Evolutionary conservation across 2,329 filamentous ascomycete species (phyloP).

Genomic region (Meredithiella fracta): DNA sequence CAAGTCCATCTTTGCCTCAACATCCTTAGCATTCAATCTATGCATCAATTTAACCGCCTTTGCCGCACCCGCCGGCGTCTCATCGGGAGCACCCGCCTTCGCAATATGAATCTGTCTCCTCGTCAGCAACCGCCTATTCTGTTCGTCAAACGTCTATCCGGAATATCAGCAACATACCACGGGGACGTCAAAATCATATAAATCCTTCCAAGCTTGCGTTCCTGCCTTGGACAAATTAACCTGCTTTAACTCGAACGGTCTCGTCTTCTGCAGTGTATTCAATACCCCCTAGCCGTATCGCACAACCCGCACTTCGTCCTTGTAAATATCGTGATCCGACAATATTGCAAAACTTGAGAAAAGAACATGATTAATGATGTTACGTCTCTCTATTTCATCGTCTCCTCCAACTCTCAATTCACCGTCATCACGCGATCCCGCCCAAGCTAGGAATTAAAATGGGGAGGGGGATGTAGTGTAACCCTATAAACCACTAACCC

Average conservation of each 20-base stretch:
- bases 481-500: not conserved
- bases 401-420: not conserved
- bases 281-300: constrained; percentile 48
- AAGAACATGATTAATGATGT: constrained; percentile 28
- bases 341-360: constrained; percentile 34
- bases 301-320: constrained; percentile 58
- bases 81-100: constrained; percentile 33
- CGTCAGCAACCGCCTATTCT: not conserved
- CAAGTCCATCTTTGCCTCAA: constrained; percentile 52
- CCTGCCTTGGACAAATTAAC: constrained; percentile 51
- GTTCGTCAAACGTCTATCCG: not conserved
- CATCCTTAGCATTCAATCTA: constrained; percentile 50
- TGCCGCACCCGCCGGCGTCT: constrained; percentile 36
- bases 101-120: constrained; percentile 43
- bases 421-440: not conserved
- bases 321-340: constrained; percentile 60
- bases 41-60: constrained; percentile 62
- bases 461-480: not conserved
- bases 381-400: not conserved
- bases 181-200: constrained; percentile 71
- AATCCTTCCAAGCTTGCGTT: constrained; percentile 47
- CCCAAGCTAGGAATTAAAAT: not conserved
- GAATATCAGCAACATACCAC: constrained; percentile 38
- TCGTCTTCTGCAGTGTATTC: constrained; percentile 26
- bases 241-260: constrained; percentile 53